Evolutionary conservation across 2,329 filamentous ascomycete genomes (phyloP).

Genomic region (Fusarium denticulatum): DNA sequence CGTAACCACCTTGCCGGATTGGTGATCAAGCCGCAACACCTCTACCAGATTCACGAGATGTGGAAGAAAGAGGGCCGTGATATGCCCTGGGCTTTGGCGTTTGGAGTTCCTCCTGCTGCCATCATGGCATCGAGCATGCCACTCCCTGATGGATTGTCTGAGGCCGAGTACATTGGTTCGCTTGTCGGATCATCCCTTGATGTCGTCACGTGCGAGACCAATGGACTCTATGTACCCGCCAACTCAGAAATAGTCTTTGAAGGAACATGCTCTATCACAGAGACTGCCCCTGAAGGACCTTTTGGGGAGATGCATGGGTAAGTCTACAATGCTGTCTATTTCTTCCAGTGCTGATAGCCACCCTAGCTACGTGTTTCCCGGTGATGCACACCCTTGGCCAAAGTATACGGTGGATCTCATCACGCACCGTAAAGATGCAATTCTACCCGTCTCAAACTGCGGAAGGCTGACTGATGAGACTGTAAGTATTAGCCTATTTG

Average conservation of each 20-base stretch:
- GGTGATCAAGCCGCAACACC: conserved; percentile 57
- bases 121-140: conserved; percentile 61
- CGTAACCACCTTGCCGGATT: conserved; percentile 53
- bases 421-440: conserved; percentile 25
- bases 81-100: conserved; percentile 58
- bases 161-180: conserved; percentile 59
- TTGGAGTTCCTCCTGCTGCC: conserved; percentile 62
- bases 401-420: conserved; percentile 24
- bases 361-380: background rate
- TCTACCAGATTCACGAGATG: conserved; percentile 57
- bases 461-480: conserved; percentile 17
- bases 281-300: conserved; percentile 57
- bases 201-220: conserved; percentile 61
- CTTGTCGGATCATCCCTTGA: conserved; percentile 56
- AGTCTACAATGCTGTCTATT: background rate
- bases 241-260: conserved; percentile 62
- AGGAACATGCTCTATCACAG: conserved; percentile 47
- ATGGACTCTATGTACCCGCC: conserved; percentile 58
- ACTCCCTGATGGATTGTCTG: conserved; percentile 49
- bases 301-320: conserved; percentile 56
- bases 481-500: background rate
- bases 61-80: conserved; percentile 58
- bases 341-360: background rate
- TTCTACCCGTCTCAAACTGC: conserved; percentile 21
- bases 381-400: background rate